Base-by-base conservation (phyloP, 305 asterid genomes). In the Fraxinus xanthoxyloides region DNA sequence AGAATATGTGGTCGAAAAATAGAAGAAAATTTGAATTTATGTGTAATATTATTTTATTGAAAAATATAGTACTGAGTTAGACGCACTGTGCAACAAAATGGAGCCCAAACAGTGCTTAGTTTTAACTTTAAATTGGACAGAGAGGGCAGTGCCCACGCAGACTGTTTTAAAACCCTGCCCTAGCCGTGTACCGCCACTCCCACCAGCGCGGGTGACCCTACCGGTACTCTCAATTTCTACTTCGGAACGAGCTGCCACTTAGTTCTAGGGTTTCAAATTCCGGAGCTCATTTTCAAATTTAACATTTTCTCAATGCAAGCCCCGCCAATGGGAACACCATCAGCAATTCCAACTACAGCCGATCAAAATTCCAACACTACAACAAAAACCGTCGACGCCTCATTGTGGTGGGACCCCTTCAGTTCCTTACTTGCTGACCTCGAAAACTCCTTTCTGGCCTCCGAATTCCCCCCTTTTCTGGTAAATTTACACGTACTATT, bases 371-470 rank as follows among this genome's bases (percentile, higher is more conserved):
- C 87, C 36, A 78, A 38, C 78, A 12, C 88, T 51, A 28, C 76
- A 17, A 31, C 76, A 17, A 85, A 77, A 80, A 48, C 88, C 12
- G 90, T 91, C 7, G 99, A 94, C 77, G 92, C 92, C 35, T 89
- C 97, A 2, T 94, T 96, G 9, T 96, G 98, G 98, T 96, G 98
- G 98, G 97, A 96, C 36, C 92, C 99, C 26, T 96, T 96, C 89
- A 76, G 40, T 75, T 80, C 72, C 56, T 80, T 96, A 74, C 91
- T 94, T 76, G 79, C 88, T 46, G 94, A 96, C 34, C 98, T 96
- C 63, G 98, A 96, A 74, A 88, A 88, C 72, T 89, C 92, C 59
- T 85, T 90, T 17, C 79, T 84, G 77, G 86, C 95, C 61, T 86
- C 95, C 81, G 89, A 86, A 61, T 65, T 87, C 74, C 91, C 99